These are phyloP conservation scores for Stereocaulon alpinum DNA, from an alignment of 495 filamentous ascomycete species.

Conservation along the genomic window DNA sequence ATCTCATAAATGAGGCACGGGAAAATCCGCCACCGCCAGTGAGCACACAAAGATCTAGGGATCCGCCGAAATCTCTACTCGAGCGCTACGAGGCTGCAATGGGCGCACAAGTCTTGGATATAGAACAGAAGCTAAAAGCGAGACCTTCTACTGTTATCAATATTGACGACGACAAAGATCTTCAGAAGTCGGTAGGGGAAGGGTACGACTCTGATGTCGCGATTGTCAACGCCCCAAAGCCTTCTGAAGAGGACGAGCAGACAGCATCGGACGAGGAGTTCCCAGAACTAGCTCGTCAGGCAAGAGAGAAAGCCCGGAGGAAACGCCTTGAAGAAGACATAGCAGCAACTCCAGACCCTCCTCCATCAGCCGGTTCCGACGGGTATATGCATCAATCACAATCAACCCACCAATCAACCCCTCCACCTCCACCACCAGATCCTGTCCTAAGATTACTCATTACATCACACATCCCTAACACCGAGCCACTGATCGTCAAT, in stretches of 20 bases:
- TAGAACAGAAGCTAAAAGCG: slow-evolving; percentile 12
- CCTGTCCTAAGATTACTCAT: slow-evolving; percentile 62
- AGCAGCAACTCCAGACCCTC: slow-evolving; percentile 1
- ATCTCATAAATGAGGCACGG: neutral
- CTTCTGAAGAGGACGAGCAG: slow-evolving; percentile 24
- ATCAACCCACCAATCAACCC: slow-evolving; percentile 10
- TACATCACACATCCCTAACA: slow-evolving; percentile 50
- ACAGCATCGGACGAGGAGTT: slow-evolving; percentile 37
- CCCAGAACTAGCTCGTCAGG: slow-evolving; percentile 30
- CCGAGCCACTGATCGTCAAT: slow-evolving; percentile 54
- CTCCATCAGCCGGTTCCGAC: slow-evolving; percentile 17
- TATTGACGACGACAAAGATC: slow-evolving; percentile 25
- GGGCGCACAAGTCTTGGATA: neutral
- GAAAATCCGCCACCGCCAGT: slow-evolving; percentile 1
- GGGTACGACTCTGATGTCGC: neutral
- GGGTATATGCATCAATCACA: slow-evolving; percentile 17
- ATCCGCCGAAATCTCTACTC: slow-evolving; percentile 13
- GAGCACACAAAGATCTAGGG: slow-evolving; percentile 13
- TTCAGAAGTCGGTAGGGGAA: neutral
- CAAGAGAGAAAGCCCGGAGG: slow-evolving; percentile 24
- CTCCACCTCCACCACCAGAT: slow-evolving; percentile 13
- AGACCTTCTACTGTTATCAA: slow-evolving; percentile 19
- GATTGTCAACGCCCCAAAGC: slow-evolving; percentile 1
- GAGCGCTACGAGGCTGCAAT: slow-evolving; percentile 17
- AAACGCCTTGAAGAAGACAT: slow-evolving; percentile 22